These are phyloP conservation scores for Leccinum longicurvipes DNA, from an alignment of 768 basidiomycete genomes.

Conservation along the genomic window DNA sequence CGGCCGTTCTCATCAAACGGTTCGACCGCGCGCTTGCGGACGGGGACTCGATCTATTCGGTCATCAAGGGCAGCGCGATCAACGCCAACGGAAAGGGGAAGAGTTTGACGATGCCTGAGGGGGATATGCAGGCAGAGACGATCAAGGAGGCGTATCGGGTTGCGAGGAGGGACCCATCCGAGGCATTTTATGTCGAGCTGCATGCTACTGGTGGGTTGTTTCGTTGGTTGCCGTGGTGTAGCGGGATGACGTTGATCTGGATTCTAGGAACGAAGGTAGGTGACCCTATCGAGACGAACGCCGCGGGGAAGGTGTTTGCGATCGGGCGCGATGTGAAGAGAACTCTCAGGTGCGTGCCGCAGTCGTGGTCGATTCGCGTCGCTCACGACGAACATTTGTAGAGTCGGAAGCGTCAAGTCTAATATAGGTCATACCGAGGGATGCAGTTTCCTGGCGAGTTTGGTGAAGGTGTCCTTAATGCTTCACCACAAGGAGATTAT, in stretches of 20 bases:
- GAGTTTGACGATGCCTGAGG: conserved; percentile 35
- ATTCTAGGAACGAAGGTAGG: conserved; percentile 38
- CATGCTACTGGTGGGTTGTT: conserved; percentile 41
- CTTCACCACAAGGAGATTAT: conserved; percentile 28
- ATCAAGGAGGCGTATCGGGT: conserved; percentile 32
- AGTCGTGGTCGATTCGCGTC: background rate
- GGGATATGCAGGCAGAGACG: conserved; percentile 32
- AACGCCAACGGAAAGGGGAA: conserved; percentile 33
- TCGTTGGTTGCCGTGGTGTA: background rate
- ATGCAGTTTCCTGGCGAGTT: conserved; percentile 34
- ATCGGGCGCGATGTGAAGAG: conserved; percentile 17
- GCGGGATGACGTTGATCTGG: background rate
- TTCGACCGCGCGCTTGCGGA: conserved; percentile 31
- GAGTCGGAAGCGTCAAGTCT: conserved; percentile 26
- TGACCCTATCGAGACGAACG: conserved; percentile 50
- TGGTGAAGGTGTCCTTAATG: conserved; percentile 34
- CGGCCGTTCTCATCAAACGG: conserved; percentile 34
- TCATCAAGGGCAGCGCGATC: conserved; percentile 32
- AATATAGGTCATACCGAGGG: conserved; percentile 28
- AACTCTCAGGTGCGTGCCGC: conserved; percentile 13
- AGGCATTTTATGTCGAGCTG: conserved; percentile 48
- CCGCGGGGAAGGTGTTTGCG: conserved; percentile 39
- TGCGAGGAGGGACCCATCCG: conserved; percentile 30
- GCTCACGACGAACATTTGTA: background rate
- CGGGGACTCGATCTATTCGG: conserved; percentile 30